A percentile compares a stretch with the other conserved stretches of the same genome.
phyloP scores from a whole-genome alignment of 805 yeast species.

The Lachancea sp. region DNA sequence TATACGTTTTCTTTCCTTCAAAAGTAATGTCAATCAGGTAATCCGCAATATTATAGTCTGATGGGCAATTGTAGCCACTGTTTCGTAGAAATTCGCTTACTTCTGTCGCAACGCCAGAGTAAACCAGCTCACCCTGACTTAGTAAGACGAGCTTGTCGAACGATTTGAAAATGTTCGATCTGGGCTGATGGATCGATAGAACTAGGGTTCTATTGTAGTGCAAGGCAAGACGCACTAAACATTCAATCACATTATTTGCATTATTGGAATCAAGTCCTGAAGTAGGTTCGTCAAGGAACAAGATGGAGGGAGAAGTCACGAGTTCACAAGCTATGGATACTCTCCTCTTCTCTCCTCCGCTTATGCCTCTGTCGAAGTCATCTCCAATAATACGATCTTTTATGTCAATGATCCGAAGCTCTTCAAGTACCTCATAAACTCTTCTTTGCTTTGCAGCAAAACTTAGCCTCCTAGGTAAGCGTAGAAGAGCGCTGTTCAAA shows the following conservation, averaged over 20 bases:
- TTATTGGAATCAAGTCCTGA: constrained; percentile 93
- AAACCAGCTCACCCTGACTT: constrained; percentile 79
- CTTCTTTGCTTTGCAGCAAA: constrained; percentile 63
- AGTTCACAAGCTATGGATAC: constrained; percentile 92
- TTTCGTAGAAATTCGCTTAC: constrained; percentile 70
- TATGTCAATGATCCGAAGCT: constrained; percentile 74
- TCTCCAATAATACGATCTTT: constrained; percentile 85
- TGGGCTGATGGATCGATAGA: constrained; percentile 93
- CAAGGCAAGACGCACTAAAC: constrained; percentile 70
- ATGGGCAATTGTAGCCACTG: constrained; percentile 77
- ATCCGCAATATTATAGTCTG: constrained; percentile 90
- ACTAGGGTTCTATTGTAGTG: constrained; percentile 82
- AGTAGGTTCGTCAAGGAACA: constrained; percentile 88
- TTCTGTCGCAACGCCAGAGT: constrained; percentile 75
- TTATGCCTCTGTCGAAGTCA: constrained; percentile 80
- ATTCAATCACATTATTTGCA: constrained; percentile 85
- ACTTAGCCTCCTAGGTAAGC: constrained; percentile 81
- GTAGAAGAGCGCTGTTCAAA: constrained; percentile 78
- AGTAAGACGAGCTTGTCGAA: constrained; percentile 78
- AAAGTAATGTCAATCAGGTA: constrained; percentile 87
- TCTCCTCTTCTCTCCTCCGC: constrained; percentile 80
- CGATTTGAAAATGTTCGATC: constrained; percentile 88
- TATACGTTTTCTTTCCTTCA: constrained; percentile 32
- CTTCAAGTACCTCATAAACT: constrained; percentile 78
- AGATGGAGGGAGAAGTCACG: constrained; percentile 78